These are phyloP conservation scores for Amanita pseudoporphyria DNA, from an alignment of 768 basidiomycete species.

Conservation along the genomic window DNA sequence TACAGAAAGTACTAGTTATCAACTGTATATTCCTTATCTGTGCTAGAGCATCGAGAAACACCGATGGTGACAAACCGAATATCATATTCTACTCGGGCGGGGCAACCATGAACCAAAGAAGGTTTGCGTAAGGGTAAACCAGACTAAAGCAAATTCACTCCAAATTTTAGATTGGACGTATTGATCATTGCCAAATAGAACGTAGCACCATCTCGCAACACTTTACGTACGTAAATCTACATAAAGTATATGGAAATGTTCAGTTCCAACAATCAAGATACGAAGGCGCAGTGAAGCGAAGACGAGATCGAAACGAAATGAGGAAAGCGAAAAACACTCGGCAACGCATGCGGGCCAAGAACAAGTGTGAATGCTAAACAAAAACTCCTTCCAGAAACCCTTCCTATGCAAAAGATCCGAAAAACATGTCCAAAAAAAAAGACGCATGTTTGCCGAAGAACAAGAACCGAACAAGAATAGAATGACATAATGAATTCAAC, in stretches of 20 bases:
- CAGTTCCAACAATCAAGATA: neutral
- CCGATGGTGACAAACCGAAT: too few species aligned
- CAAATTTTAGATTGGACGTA: neutral
- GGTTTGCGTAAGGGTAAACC: too few species aligned
- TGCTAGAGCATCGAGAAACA: too few species aligned
- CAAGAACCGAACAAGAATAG: neutral
- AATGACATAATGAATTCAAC: neutral
- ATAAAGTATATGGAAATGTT: neutral
- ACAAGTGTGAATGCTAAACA: neutral
- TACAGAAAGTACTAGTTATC: too few species aligned
- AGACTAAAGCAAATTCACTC: too few species aligned
- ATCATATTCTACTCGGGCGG: too few species aligned
- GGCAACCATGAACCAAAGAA: too few species aligned
- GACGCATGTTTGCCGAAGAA: too few species aligned
- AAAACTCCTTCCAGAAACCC: neutral
- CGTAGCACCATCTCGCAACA: neutral
- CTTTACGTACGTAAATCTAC: neutral
- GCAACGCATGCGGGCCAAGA: neutral
- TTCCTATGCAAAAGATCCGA: neutral
- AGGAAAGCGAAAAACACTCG: neutral
- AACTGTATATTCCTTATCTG: too few species aligned
- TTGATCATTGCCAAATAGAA: neutral
- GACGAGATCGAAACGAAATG: neutral
- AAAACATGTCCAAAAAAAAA: neutral
- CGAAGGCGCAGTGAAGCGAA: too few species aligned